These are phyloP conservation scores for Fusarium sp. DNA, from an alignment of 2,329 filamentous ascomycete species.

Conservation along the genomic window DNA sequence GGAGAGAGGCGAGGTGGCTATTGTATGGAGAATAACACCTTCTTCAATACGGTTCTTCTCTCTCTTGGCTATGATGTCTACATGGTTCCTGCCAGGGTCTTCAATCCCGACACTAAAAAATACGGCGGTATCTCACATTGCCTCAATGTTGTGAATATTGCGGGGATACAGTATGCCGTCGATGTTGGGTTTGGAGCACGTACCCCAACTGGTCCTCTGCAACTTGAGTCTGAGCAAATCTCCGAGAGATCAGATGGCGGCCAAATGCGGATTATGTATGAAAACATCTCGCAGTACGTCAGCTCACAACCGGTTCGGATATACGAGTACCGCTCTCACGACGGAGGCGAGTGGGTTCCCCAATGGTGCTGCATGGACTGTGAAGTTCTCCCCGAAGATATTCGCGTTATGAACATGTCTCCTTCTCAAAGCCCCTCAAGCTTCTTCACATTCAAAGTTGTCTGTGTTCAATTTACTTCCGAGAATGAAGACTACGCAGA, in stretches of 20 bases:
- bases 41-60: slow-evolving; percentile 26
- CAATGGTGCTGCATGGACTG: slow-evolving; percentile 32
- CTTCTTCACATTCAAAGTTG: slow-evolving; percentile 32
- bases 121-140: slow-evolving; percentile 16
- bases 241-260: neutral
- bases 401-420: slow-evolving; percentile 32
- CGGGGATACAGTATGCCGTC: slow-evolving; percentile 5
- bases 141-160: slow-evolving; percentile 22
- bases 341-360: slow-evolving; percentile 9
- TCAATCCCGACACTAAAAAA: neutral
- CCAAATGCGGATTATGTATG: slow-evolving; percentile 16
- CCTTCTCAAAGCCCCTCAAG: slow-evolving; percentile 27
- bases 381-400: slow-evolving; percentile 28
- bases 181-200: slow-evolving; percentile 30
- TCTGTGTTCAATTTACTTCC: slow-evolving; percentile 29
- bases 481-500: slow-evolving; percentile 4
- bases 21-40: slow-evolving; percentile 33
- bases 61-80: slow-evolving; percentile 11
- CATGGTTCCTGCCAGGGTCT: slow-evolving; percentile 21
- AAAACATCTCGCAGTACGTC: slow-evolving; percentile 10
- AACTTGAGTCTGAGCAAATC: neutral
- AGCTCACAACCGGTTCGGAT: slow-evolving; percentile 25
- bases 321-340: slow-evolving; percentile 23
- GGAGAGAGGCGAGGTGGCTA: slow-evolving; percentile 28
- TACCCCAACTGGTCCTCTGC: slow-evolving; percentile 2